These are phyloP conservation scores for Mitragyna speciosa DNA, from an alignment of 257 asterid species.

Conservation along the genomic window DNA sequence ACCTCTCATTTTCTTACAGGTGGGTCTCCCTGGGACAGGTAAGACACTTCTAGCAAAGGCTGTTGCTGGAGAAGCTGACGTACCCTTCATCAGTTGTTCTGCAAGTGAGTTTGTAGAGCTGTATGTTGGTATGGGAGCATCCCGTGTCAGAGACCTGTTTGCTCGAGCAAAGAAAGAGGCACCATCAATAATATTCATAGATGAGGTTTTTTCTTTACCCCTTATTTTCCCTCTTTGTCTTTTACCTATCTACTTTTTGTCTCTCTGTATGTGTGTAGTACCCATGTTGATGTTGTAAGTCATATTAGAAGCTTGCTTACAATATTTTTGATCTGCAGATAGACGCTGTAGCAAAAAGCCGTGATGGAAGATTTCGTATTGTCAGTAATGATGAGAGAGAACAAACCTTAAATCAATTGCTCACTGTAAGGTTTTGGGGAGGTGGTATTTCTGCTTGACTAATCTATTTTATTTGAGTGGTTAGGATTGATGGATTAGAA, in stretches of 20 bases:
- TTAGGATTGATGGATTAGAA: conserved; percentile 30
- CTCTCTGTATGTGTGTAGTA: neutral
- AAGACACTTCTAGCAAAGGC: conserved; percentile 99
- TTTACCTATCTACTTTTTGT: neutral
- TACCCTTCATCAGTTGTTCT: conserved; percentile 97
- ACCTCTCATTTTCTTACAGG: conserved; percentile 49
- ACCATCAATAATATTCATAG: conserved; percentile 96
- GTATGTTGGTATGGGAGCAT: conserved; percentile 99
- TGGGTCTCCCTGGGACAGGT: conserved; percentile 99
- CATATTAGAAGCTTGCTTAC: conserved; percentile 8
- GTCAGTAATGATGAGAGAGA: conserved; percentile 99
- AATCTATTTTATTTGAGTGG: conserved; percentile 12
- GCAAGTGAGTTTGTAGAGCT: conserved; percentile 98
- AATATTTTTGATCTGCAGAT: conserved; percentile 54
- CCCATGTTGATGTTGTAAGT: neutral
- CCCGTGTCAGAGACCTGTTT: conserved; percentile 98
- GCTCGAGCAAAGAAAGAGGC: conserved; percentile 99
- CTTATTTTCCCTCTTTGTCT: neutral
- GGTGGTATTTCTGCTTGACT: conserved; percentile 6
- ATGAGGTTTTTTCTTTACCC: conserved; percentile 59
- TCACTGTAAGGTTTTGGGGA: conserved; percentile 63
- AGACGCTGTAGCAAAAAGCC: conserved; percentile 99
- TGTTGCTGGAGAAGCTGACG: conserved; percentile 99
- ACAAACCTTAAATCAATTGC: conserved; percentile 95
- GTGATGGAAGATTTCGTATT: conserved; percentile 89